phyloP scores from a whole-genome alignment of 352 stramenopile species.

The Saprolegnia parasitica region DNA sequence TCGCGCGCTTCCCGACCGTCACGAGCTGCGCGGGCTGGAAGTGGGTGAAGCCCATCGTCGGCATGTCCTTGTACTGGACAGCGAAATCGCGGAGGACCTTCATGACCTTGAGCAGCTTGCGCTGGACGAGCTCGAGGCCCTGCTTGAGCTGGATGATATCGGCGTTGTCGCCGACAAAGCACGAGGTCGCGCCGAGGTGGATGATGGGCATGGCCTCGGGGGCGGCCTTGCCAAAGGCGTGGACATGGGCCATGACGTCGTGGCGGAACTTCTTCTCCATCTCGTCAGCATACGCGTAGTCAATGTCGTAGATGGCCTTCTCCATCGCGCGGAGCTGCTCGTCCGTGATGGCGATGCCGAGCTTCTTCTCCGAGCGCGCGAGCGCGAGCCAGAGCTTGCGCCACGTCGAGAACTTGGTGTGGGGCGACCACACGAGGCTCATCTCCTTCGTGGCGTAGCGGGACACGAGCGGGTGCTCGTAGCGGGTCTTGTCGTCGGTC shows the following conservation, averaged over 20 bases:
- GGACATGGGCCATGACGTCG: constrained; percentile 99
- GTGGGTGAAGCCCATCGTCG: constrained; percentile 98
- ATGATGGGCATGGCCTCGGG: constrained; percentile 98
- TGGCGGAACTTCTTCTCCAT: constrained; percentile 99
- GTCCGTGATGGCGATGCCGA: constrained; percentile 96
- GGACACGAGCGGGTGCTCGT: constrained; percentile 85
- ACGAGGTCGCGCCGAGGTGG: constrained; percentile 97
- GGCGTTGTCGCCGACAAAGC: constrained; percentile 99
- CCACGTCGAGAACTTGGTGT: constrained; percentile 99
- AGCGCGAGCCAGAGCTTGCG: constrained; percentile 97
- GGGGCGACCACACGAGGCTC: constrained; percentile 97
- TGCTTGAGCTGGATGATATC: constrained; percentile 98
- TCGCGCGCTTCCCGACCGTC: constrained; percentile 96
- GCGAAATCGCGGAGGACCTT: constrained; percentile 94
- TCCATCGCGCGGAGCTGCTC: constrained; percentile 97
- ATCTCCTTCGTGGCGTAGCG: constrained; percentile 99
- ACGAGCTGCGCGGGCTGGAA: constrained; percentile 99
- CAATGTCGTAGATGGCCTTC: constrained; percentile 94
- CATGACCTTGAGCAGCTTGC: constrained; percentile 97
- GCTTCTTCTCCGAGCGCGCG: constrained; percentile 94
- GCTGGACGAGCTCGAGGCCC: constrained; percentile 91
- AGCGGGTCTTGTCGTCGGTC: constrained; percentile 41
- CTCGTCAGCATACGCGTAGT: constrained; percentile 95
- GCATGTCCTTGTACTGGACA: constrained; percentile 92
- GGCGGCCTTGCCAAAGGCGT: constrained; percentile 96